Conservation (phyloP, 805 yeast genomes). For the Yamadazyma insecticola region DNA sequence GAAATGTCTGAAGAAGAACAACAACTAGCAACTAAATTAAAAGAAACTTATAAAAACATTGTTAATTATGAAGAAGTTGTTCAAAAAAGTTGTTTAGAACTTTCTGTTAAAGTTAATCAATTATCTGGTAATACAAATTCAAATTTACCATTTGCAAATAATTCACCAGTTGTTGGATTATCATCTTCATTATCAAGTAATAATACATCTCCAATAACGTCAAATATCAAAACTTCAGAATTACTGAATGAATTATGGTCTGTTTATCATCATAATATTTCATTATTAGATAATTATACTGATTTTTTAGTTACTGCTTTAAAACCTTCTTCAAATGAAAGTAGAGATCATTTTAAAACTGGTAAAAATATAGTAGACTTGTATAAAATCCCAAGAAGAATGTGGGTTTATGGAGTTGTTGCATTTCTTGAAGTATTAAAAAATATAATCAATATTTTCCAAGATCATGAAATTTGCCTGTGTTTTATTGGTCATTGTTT, state of each 20-base stretch:
- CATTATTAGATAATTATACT: constrained; percentile 63
- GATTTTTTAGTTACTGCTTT: constrained; percentile 69
- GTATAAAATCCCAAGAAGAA: constrained; percentile 70
- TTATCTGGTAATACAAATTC: constrained; percentile 12
- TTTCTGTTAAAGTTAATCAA: constrained; percentile 47
- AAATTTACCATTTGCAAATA: constrained; percentile 3
- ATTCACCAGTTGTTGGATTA: constrained; percentile 12
- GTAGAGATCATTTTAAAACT: constrained; percentile 48
- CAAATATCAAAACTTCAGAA: constrained; percentile 36
- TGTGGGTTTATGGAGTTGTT: constrained; percentile 86
- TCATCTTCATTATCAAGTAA: constrained; percentile 12
- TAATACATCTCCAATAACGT: constrained; percentile 3
- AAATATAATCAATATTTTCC: constrained; percentile 66
- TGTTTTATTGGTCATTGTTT: constrained; percentile 73
- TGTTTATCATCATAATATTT: constrained; percentile 63
- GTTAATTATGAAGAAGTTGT: constrained; percentile 64
- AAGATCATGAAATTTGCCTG: constrained; percentile 74
- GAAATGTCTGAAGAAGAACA: constrained; percentile 57
- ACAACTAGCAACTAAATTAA: constrained; percentile 62
- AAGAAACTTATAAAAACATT: constrained; percentile 69
- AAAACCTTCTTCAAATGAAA: constrained; percentile 49
- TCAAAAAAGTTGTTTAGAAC: constrained; percentile 63
- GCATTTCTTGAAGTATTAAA: constrained; percentile 74
- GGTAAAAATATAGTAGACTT: constrained; percentile 75
- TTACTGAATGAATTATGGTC: constrained; percentile 62